Percentiles rank a stretch among this genome's conserved stretches.
Evolutionary conservation across 495 filamentous ascomycete species (phyloP).

Genomic region (Penicillium angulare): DNA sequence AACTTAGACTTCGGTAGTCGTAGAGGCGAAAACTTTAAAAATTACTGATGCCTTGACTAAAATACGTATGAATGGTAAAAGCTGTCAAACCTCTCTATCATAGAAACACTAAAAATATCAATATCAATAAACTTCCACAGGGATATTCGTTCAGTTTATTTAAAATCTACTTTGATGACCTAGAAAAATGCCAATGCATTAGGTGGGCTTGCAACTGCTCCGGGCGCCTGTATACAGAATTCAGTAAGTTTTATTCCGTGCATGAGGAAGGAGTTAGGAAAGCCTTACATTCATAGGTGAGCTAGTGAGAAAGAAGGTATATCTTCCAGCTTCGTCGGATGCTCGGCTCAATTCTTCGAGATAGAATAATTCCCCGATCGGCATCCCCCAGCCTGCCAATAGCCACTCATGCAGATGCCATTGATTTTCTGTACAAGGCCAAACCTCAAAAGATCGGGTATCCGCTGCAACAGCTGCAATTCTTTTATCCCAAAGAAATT

Average conservation of each 20-base stretch:
- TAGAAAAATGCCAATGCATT: constrained; percentile 2
- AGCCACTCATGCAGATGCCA: constrained; percentile 43
- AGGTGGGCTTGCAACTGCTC: constrained; percentile 4
- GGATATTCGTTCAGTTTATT: no score
- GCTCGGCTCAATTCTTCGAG: constrained; percentile 33
- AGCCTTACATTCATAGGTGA: constrained; percentile 2
- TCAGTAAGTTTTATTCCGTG: background rate
- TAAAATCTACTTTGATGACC: background rate
- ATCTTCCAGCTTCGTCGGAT: background rate
- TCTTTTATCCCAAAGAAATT: constrained; percentile 36
- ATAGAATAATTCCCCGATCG: constrained; percentile 54
- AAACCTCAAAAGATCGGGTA: constrained; percentile 34
- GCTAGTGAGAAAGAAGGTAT: constrained; percentile 3
- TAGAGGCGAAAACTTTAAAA: no score
- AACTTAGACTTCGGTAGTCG: no score
- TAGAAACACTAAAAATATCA: no score
- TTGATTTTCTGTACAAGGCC: constrained; percentile 23
- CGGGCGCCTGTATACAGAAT: background rate
- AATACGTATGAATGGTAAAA: no score
- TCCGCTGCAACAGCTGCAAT: constrained; percentile 48
- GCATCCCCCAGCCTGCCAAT: constrained; percentile 49
- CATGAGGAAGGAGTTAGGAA: background rate
- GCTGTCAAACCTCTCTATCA: no score
- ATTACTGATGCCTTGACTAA: no score
- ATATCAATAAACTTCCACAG: no score